A percentile compares a stretch with the other conserved stretches of the same genome.
Conservation (phyloP, 2,329 filamentous ascomycete species). For the Aspergillus tamarii region DNA sequence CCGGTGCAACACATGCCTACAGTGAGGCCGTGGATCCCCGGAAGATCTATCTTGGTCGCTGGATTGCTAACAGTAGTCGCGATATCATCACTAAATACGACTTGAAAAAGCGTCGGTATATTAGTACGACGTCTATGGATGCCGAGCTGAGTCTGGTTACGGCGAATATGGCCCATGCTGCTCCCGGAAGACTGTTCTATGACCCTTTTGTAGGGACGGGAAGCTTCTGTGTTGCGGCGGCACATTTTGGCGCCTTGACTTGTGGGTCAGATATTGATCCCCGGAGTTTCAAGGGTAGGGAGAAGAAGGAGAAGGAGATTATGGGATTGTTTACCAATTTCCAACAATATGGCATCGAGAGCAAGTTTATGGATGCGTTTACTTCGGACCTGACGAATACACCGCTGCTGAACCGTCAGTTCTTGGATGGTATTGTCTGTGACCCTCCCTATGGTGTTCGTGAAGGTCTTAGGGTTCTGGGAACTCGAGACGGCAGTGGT, state of each 20-base stretch:
- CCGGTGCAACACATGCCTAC: slow-evolving; percentile 9
- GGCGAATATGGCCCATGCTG: slow-evolving; percentile 84
- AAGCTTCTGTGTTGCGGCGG: slow-evolving; percentile 86
- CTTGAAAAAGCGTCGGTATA: slow-evolving; percentile 90
- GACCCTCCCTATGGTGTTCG: slow-evolving; percentile 96
- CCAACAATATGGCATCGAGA: slow-evolving; percentile 73
- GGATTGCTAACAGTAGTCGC: slow-evolving; percentile 68
- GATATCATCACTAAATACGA: slow-evolving; percentile 75
- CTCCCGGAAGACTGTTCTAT: slow-evolving; percentile 82
- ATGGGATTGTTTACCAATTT: slow-evolving; percentile 70
- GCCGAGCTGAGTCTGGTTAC: slow-evolving; percentile 89
- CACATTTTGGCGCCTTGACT: slow-evolving; percentile 82
- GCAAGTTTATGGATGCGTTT: slow-evolving; percentile 74
- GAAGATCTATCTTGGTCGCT: slow-evolving; percentile 71
- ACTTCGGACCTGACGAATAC: slow-evolving; percentile 86
- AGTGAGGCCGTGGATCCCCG: slow-evolving; percentile 58
- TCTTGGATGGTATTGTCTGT: slow-evolving; percentile 89
- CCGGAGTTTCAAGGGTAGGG: slow-evolving; percentile 74
- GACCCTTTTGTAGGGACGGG: slow-evolving; percentile 97
- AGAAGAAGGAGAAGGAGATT: slow-evolving; percentile 50
- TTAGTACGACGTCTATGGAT: slow-evolving; percentile 97
- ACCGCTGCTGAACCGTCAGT: slow-evolving; percentile 63
- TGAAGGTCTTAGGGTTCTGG: slow-evolving; percentile 87
- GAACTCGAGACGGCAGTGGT: slow-evolving; percentile 64
- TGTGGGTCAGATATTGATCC: slow-evolving; percentile 95